phyloP scores from a whole-genome alignment of 164 flowering plant species.

The Magnolia kwangsiensis region DNA sequence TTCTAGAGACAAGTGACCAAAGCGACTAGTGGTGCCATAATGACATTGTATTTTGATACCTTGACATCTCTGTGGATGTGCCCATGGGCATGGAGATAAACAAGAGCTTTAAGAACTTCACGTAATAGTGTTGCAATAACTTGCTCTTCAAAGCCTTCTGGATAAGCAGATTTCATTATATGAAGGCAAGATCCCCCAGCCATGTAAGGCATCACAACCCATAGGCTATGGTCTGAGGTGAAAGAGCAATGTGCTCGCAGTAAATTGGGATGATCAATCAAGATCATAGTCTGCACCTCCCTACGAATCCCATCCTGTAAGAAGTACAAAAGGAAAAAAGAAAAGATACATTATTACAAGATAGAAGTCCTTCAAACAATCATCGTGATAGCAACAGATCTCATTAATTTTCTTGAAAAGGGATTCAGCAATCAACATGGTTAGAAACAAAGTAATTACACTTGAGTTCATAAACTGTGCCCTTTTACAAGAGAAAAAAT shows the following conservation, averaged over 20 bases:
- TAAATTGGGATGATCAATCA: constrained; percentile 79
- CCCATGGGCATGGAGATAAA: constrained; percentile 86
- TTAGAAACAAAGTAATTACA: background rate
- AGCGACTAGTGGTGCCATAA: background rate
- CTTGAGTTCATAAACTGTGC: background rate
- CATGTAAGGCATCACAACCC: constrained; percentile 87
- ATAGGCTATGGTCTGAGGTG: constrained; percentile 26
- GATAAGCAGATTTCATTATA: constrained; percentile 72
- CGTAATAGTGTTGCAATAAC: constrained; percentile 73
- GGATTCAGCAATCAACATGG: background rate
- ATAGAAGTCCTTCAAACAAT: background rate
- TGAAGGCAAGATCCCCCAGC: constrained; percentile 94
- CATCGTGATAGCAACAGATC: background rate
- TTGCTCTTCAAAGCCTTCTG: constrained; percentile 91
- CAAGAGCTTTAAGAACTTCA: constrained; percentile 87
- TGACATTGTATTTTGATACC: constrained; percentile 31
- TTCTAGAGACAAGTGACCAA: background rate
- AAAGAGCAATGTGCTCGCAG: constrained; percentile 64
- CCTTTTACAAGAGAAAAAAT: background rate
- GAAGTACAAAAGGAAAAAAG: background rate
- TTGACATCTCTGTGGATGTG: constrained; percentile 96
- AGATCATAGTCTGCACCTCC: constrained; percentile 82
- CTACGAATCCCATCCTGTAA: constrained; percentile 57
- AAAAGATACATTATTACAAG: background rate
- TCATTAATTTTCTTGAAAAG: background rate